Conservation (phyloP, 2,329 filamentous ascomycete species). For the Pyrenochaeta sp. region DNA sequence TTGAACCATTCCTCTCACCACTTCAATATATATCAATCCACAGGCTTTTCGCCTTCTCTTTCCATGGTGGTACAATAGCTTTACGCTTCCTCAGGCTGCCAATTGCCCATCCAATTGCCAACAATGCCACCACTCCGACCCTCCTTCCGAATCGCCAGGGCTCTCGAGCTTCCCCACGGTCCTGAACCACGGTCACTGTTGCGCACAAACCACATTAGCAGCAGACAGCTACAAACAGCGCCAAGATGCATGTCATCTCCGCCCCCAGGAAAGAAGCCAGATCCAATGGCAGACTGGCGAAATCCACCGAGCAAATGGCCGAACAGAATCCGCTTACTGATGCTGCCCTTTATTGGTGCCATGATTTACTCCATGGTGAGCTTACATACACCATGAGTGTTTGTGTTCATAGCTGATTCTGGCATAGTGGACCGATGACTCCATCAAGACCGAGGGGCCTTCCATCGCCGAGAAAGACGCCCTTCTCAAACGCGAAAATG, state of each 20-base stretch:
- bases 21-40: slow-evolving; percentile 14
- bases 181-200: slow-evolving; percentile 32
- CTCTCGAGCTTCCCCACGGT: slow-evolving; percentile 37
- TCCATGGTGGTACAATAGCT: slow-evolving; percentile 27
- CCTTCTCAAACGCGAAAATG: slow-evolving; percentile 78
- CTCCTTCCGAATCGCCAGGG: slow-evolving; percentile 31
- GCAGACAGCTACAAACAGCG: slow-evolving; percentile 17
- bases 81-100: slow-evolving; percentile 7
- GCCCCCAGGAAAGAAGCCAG: slow-evolving; percentile 30
- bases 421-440: slow-evolving; percentile 46
- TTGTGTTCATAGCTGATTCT: slow-evolving; percentile 8
- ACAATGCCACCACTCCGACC: slow-evolving; percentile 43
- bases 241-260: slow-evolving; percentile 30
- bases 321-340: slow-evolving; percentile 54
- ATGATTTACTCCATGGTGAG: slow-evolving; percentile 68
- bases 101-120: slow-evolving; percentile 30
- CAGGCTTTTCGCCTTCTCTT: neutral
- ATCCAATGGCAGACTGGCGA: slow-evolving; percentile 45
- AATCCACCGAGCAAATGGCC: slow-evolving; percentile 48
- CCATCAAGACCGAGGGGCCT: slow-evolving; percentile 64
- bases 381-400: too few species aligned
- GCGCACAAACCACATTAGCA: slow-evolving; percentile 24
- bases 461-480: slow-evolving; percentile 87
- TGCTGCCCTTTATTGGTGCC: slow-evolving; percentile 62
- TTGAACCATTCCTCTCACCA: slow-evolving; percentile 10